These are phyloP conservation scores for Chalciporus sp. DNA, from an alignment of 1,284 basidiomycete species.

Conservation along the genomic window DNA sequence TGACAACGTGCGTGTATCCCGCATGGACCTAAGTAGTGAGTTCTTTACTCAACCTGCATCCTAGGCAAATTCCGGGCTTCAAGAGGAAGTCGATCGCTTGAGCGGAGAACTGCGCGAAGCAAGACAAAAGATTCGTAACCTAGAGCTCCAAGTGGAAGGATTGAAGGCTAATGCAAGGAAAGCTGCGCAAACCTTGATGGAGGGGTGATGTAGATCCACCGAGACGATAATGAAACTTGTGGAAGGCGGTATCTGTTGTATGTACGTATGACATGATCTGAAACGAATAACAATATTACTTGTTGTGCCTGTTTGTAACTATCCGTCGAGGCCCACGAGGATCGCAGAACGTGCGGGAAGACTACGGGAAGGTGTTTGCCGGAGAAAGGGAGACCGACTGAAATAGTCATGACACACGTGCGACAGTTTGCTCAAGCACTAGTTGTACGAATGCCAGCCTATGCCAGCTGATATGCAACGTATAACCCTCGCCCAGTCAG, in stretches of 20 bases:
- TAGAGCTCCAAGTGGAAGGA: conserved; percentile 83
- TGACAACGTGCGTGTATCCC: conserved; percentile 31
- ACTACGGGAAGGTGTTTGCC: too few relatives aligned
- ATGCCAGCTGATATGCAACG: background rate
- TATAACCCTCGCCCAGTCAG: background rate
- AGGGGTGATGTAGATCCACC: conserved; percentile 25
- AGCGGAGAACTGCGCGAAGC: conserved; percentile 72
- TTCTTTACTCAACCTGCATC: background rate
- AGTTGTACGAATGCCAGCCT: too few relatives aligned
- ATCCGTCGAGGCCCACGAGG: background rate
- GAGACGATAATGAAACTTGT: background rate
- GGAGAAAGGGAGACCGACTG: too few relatives aligned
- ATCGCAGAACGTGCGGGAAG: background rate
- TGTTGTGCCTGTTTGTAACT: background rate
- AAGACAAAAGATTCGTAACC: conserved; percentile 74
- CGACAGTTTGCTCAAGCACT: background rate
- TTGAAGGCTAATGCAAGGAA: conserved; percentile 73
- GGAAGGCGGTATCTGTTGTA: conserved; percentile 5
- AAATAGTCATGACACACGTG: conserved; percentile 18
- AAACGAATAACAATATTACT: background rate
- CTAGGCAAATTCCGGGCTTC: conserved; percentile 32
- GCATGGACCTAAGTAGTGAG: conserved; percentile 3
- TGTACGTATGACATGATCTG: too few relatives aligned
- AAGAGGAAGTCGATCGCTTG: conserved; percentile 65
- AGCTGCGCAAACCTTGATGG: conserved; percentile 57